Evolutionary conservation across 2,329 filamentous ascomycete genomes (phyloP), one percentile per base, ranked within the genome.

Genomic region (Penicillium sp.): DNA sequence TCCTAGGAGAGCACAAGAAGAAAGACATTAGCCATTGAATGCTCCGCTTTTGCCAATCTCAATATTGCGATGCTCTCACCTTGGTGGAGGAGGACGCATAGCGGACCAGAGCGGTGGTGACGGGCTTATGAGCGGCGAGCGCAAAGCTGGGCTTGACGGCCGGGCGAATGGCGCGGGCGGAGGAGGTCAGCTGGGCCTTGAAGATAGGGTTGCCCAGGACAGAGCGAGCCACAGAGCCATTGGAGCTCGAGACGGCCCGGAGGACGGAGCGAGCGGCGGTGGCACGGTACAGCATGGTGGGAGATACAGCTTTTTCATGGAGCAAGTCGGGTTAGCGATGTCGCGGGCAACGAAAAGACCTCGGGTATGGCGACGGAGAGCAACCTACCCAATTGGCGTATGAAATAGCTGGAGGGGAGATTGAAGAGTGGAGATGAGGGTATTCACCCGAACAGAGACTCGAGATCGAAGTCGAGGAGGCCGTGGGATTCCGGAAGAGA

Each of bases 101-200:
- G 63, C 81, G 82, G 66, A 83, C 76, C 47, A 83, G 75, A 48
- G 80, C 77, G 45, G 77, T 80, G 63, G 77, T 79, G 38, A 80
- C 72, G 43, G 81, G 79, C 70, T 79, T 78, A 69, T 75, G 76
- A 65, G 74, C 65, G 58, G 77, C 71, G 58, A 82, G 70, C 63
- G 79, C 75, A 60, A 82, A 69, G 68, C 67, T 75, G 31, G 76
- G 67, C 20, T 72, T 69, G 35, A 75, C 65, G 58, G 71, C 69
- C 65, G 71, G 68, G 63, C 75, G 73, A 67, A 70, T 66, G 69
- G 64, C 66, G 57, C 76, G 76, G 63, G 76, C 71, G 65, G 78
- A 75, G 55, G 76, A 77, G 59, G 74, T 78, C 75, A 79, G 75
- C 66, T 73, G 76, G 61, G 77, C 76, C 72, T 76, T 78, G 73